These are phyloP conservation scores for Boletus austroedulis DNA, from an alignment of 1,284 basidiomycete species.

Conservation along the genomic window DNA sequence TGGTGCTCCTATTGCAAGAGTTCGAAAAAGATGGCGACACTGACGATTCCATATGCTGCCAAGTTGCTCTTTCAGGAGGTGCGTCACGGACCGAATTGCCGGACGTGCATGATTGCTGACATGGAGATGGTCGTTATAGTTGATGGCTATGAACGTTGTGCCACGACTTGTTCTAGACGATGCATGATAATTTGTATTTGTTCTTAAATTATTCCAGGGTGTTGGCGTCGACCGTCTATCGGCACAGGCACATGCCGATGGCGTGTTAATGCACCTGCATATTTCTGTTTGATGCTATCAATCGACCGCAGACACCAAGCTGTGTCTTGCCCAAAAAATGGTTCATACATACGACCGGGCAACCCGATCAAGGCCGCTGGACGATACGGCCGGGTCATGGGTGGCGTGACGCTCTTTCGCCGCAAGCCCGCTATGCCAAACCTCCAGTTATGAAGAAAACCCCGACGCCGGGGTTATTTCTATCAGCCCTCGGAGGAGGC, in stretches of 20 bases:
- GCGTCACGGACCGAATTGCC: conserved; percentile 24
- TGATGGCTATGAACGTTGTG: conserved; percentile 95
- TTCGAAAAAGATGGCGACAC: conserved; percentile 91
- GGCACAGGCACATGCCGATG: conserved; percentile 3
- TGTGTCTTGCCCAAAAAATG: conserved; percentile 9
- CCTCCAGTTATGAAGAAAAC: background rate
- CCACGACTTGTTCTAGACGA: conserved; percentile 83
- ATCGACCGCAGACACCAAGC: conserved; percentile 11
- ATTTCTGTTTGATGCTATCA: conserved; percentile 11
- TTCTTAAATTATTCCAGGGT: background rate
- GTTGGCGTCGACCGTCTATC: conserved; percentile 5
- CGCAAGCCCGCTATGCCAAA: conserved; percentile 6
- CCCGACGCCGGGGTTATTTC: background rate
- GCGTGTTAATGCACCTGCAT: background rate
- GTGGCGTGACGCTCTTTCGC: conserved; percentile 17
- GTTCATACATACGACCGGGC: background rate
- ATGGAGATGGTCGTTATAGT: conserved; percentile 40
- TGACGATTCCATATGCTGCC: conserved; percentile 98
- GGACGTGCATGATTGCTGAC: background rate
- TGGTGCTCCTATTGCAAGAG: conserved; percentile 98
- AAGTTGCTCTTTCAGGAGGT: conserved; percentile 98
- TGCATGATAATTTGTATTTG: conserved; percentile 38
- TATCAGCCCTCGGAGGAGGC: background rate
- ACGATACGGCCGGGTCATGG: conserved; percentile 25
- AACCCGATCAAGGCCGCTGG: background rate